Conservation (phyloP, 2,329 filamentous ascomycete species). For the Pseudogymnoascus sp. region DNA sequence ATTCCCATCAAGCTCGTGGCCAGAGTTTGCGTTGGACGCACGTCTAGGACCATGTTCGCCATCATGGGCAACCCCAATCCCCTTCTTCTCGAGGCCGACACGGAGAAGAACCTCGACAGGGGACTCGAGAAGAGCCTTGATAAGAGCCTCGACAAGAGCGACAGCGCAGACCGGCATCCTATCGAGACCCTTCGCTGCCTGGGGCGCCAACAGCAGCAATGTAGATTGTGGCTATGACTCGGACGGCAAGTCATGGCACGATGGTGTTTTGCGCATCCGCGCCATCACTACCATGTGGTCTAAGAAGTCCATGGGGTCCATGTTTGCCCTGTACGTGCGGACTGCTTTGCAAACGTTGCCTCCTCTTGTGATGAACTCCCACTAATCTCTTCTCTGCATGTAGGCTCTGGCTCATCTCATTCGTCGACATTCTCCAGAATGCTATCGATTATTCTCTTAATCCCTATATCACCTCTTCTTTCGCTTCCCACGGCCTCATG, state of each 20-base stretch:
- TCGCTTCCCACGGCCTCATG: background rate
- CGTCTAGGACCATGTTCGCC: background rate
- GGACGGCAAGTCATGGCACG: background rate
- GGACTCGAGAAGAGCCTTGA: too few species aligned
- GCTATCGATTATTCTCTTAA: background rate
- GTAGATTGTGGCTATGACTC: background rate
- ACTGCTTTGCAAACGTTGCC: background rate
- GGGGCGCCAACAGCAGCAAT: background rate
- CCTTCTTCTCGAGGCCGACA: background rate
- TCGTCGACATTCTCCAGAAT: slow-evolving; percentile 5
- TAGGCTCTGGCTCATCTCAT: slow-evolving; percentile 4
- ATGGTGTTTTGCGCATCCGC: slow-evolving; percentile 4
- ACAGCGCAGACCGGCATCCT: background rate
- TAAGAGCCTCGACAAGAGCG: background rate
- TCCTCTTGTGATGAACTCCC: background rate
- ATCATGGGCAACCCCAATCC: background rate
- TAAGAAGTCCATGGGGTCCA: background rate
- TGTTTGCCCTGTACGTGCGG: slow-evolving; percentile 2
- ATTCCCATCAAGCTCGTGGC: background rate
- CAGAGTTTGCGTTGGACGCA: background rate
- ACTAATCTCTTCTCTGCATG: background rate
- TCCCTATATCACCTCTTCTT: background rate
- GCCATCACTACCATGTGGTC: slow-evolving; percentile 7
- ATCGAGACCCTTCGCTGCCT: background rate
- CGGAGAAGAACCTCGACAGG: background rate